Conservation (phyloP, 2,329 filamentous ascomycete species). For the Aspergillus aculeatinus region DNA sequence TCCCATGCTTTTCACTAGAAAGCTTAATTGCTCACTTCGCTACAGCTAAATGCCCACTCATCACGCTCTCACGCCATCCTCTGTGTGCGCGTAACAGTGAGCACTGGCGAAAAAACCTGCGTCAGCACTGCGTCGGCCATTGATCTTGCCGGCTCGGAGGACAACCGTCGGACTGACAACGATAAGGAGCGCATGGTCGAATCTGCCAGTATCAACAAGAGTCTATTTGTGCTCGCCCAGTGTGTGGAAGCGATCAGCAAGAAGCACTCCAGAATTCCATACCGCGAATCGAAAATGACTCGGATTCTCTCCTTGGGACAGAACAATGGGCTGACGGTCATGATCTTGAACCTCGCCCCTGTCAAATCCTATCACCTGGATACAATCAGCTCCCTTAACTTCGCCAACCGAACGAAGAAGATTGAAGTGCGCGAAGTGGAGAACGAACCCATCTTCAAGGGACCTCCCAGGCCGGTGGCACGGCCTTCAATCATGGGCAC, state of each 20-base stretch:
- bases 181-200: slow-evolving; percentile 90
- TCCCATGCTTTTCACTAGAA: neutral
- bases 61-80: slow-evolving; percentile 88
- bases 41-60: slow-evolving; percentile 78
- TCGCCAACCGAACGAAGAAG: slow-evolving; percentile 91
- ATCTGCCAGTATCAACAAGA: slow-evolving; percentile 96
- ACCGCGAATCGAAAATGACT: slow-evolving; percentile 96
- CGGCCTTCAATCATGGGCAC: slow-evolving; percentile 45
- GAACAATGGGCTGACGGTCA: slow-evolving; percentile 91
- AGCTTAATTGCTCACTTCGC: slow-evolving; percentile 10
- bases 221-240: slow-evolving; percentile 87
- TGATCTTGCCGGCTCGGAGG: slow-evolving; percentile 91
- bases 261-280: slow-evolving; percentile 75
- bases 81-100: slow-evolving; percentile 82
- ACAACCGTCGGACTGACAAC: slow-evolving; percentile 92
- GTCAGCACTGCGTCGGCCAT: slow-evolving; percentile 90
- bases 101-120: slow-evolving; percentile 63
- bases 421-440: slow-evolving; percentile 95
- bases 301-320: slow-evolving; percentile 87
- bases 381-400: slow-evolving; percentile 88
- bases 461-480: slow-evolving; percentile 59
- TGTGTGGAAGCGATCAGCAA: slow-evolving; percentile 92
- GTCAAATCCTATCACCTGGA: slow-evolving; percentile 91
- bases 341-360: slow-evolving; percentile 93
- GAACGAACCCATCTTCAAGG: slow-evolving; percentile 88